Evolutionary conservation across 208 protist species (phyloP).

Genomic region (Leishmania major): DNA sequence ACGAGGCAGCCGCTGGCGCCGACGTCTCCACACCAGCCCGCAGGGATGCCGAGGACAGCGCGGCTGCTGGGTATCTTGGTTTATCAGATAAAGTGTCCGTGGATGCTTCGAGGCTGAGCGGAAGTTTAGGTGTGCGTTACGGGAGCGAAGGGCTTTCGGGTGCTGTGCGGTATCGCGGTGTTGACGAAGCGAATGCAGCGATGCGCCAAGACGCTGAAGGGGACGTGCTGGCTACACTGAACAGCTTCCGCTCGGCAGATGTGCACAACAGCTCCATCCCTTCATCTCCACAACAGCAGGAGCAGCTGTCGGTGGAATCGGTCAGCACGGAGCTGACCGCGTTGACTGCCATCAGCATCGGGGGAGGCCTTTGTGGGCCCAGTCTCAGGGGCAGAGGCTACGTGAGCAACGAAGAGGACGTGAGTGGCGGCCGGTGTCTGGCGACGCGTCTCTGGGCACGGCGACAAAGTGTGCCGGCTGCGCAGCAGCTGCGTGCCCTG

Average conservation of each 20-base stretch:
- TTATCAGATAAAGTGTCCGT: background rate
- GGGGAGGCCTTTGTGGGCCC: background rate
- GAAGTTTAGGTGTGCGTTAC: background rate
- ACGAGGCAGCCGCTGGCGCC: background rate
- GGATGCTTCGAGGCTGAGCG: background rate
- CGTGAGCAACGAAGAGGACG: constrained; percentile 1
- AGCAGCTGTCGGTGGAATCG: background rate
- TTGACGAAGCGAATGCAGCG: background rate
- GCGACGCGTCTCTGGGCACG: constrained; percentile 19
- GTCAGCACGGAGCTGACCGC: background rate
- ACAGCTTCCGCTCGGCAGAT: background rate
- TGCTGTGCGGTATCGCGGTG: background rate
- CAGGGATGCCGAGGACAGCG: constrained; percentile 4
- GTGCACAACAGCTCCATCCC: background rate
- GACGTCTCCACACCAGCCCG: background rate
- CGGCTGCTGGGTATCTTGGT: background rate
- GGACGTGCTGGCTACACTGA: background rate
- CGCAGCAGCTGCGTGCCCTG: background rate
- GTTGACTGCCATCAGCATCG: background rate
- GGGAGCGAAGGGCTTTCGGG: background rate
- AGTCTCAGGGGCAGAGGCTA: background rate
- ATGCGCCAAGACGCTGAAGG: background rate
- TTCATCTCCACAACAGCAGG: background rate
- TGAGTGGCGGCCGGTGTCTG: constrained; percentile 9
- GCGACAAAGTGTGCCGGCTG: background rate